Evolutionary conservation across 139 green algal genomes (phyloP).

Genomic region (Astrephomene gubernaculifera): DNA sequence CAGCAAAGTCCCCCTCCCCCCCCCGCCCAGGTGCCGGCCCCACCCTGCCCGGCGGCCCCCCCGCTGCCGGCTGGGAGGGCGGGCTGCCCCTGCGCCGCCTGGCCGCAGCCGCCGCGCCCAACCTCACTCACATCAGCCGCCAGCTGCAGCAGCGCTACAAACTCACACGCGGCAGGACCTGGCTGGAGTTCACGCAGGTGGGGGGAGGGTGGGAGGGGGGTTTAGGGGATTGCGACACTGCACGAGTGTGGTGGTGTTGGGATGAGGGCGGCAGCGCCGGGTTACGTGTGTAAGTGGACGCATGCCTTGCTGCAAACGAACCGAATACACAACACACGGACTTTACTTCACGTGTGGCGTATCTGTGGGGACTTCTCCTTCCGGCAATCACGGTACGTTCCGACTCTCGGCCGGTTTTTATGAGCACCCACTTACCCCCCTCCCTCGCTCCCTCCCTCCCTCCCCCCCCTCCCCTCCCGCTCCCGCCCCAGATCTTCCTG

Average conservation of each 20-base stretch:
- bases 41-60: background rate
- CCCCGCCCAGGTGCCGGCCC: conserved; percentile 23
- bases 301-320: too few relatives aligned
- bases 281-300: too few relatives aligned
- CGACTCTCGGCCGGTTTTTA: too few relatives aligned
- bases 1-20: background rate
- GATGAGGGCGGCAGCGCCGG: too few relatives aligned
- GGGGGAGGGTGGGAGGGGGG: background rate
- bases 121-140: conserved; percentile 8
- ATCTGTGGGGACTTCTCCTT: too few relatives aligned
- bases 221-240: too few relatives aligned
- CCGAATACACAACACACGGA: too few relatives aligned
- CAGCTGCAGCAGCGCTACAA: conserved; percentile 33
- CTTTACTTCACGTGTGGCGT: too few relatives aligned
- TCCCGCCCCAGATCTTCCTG: conserved; percentile 43
- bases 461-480: background rate
- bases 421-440: background rate
- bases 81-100: conserved; percentile 34
- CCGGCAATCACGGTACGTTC: too few relatives aligned
- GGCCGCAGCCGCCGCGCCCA: conserved; percentile 13
- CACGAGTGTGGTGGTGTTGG: too few relatives aligned
- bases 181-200: conserved; percentile 52
- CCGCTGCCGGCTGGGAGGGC: conserved; percentile 35
- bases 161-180: conserved; percentile 43
- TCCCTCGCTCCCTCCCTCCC: background rate